Evolutionary conservation across 2,329 filamentous ascomycete genomes (phyloP), one percentile per base, ranked within the genome.

Genomic region (Aspergillus novoparasiticus): DNA sequence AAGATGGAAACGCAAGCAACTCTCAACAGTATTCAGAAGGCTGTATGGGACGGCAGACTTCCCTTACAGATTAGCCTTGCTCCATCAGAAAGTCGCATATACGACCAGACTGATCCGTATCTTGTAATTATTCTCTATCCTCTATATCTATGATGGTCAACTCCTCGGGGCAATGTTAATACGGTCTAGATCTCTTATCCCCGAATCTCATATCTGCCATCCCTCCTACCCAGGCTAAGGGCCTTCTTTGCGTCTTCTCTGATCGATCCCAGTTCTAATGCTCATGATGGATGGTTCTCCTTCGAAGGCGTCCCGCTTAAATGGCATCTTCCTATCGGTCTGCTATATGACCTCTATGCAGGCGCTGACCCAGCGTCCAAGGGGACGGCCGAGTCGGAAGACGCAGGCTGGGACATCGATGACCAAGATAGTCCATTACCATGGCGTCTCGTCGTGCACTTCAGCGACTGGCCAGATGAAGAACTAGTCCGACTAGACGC

Each of bases 301-400:
- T 89, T 88, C 71, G 87, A 92, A 73, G 84, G 82, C 16, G 89
- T 92, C 19, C 86, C 88, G 2, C 75, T 92, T 66, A 91, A 90
- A 79, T 90, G 88, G 88, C 89, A 92, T 71, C 88, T 90, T 64
- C 89, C 90, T 0, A 74, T 90, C 12, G 90, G 90, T 1, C 79
- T 92, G 12, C 81, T 92, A 6, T 90, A 87, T 72, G 90, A 92
- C 74, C 80, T 92, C 6, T 90, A 90, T 69, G 85, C 86, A 2
- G 87, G 86, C 21, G 82, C 82, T 26, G 84, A 82, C 23, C 79
- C 79, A 10, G 74, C 75, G 19, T 78, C 77, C 6, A 76, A 72
- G 54, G 55, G 54, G 4, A 30, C 34, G 2, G 39, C 56, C 5
- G 60, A 66, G 34, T 67, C 66, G 8, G 68, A 71, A 10, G 72